Conservation (phyloP, 805 yeast genomes). For the Sungouiozyma ichnusensis region DNA sequence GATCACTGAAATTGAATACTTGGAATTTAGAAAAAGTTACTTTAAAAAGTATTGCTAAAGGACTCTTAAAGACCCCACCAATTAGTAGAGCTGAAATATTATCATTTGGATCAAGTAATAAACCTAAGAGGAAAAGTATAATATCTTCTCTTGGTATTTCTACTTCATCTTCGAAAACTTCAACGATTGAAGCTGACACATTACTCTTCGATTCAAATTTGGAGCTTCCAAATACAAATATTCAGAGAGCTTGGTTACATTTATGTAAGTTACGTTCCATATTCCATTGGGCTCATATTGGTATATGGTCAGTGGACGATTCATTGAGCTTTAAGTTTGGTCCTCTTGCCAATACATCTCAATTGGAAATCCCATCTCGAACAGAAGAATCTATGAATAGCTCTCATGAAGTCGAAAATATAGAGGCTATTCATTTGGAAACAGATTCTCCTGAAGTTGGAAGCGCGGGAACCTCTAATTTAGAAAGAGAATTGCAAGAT, state of each 20-base stretch:
- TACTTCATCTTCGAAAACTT: constrained; percentile 3
- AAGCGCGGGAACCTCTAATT: background rate
- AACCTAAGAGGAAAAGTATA: constrained; percentile 17
- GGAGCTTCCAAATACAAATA: constrained; percentile 25
- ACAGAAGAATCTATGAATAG: background rate
- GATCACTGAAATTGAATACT: constrained; percentile 48
- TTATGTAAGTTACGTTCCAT: constrained; percentile 54
- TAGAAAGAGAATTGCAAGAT: background rate
- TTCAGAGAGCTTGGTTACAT: constrained; percentile 53
- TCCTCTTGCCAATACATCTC: constrained; percentile 8
- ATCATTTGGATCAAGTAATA: background rate
- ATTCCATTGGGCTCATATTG: constrained; percentile 75
- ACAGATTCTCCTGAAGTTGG: background rate
- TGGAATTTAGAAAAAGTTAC: constrained; percentile 45
- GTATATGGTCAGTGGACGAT: constrained; percentile 55
- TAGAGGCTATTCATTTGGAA: too few species aligned
- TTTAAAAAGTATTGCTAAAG: constrained; percentile 9
- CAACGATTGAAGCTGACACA: constrained; percentile 10
- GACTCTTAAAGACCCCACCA: constrained; percentile 3
- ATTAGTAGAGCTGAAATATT: background rate
- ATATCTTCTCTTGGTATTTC: constrained; percentile 14
- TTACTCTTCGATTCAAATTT: background rate
- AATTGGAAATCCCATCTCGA: background rate
- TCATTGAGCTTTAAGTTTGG: constrained; percentile 17
- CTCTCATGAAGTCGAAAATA: background rate